Conservation (phyloP, 2,329 filamentous ascomycete species). For the Trichoderma semiorbis region DNA sequence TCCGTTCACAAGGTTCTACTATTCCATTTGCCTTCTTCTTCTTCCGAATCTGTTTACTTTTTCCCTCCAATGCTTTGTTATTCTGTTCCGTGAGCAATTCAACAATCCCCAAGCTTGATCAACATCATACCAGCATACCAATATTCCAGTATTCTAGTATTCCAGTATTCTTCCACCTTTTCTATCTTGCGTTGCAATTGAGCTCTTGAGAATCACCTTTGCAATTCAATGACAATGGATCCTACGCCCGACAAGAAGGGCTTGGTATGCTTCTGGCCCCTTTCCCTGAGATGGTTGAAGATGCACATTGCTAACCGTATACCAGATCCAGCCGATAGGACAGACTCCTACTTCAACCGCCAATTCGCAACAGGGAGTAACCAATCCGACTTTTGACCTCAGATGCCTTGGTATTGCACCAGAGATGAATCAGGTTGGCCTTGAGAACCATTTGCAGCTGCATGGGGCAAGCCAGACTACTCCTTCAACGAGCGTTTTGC, state of each 20-base stretch:
- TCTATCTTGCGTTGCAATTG: not conserved
- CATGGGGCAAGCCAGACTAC: not conserved
- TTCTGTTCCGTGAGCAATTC: not conserved
- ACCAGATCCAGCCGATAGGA: not conserved
- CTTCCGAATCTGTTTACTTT: not conserved
- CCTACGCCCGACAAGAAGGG: not conserved
- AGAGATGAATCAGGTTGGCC: not conserved
- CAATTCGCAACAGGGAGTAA: not conserved
- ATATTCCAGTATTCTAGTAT: not conserved
- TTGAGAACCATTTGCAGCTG: not conserved
- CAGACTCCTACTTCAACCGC: not conserved
- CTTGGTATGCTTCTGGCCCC: not conserved
- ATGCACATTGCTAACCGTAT: not conserved
- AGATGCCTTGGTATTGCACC: not conserved
- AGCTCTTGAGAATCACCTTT: not conserved
- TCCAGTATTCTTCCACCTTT: too few relatives aligned
- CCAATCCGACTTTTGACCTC: not conserved
- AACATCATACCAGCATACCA: not conserved
- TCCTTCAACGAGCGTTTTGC: not conserved
- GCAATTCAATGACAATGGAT: not conserved
- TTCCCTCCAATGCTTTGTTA: not conserved
- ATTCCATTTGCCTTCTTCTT: not conserved
- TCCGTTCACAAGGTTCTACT: not conserved
- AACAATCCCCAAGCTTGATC: not conserved
- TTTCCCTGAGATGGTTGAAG: not conserved